Evolutionary conservation across 805 yeast species (phyloP).

Genomic region (Phaffomyces antillensis): DNA sequence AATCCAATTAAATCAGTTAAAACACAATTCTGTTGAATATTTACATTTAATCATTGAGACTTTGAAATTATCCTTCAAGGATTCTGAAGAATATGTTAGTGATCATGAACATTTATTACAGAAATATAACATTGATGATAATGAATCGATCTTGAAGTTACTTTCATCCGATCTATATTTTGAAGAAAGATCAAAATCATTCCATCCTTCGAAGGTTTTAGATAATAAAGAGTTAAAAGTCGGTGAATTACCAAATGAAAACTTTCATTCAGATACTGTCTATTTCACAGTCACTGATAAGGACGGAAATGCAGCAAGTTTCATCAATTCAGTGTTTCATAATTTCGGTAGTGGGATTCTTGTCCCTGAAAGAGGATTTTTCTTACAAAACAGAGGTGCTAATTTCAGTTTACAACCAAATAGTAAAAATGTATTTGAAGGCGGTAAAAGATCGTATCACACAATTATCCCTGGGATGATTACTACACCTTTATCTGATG

Average conservation of each 20-base stretch:
- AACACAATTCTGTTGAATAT: conserved; percentile 67
- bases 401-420: conserved; percentile 59
- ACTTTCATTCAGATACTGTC: conserved; percentile 60
- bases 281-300: conserved; percentile 58
- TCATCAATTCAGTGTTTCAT: conserved; percentile 67
- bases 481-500: conserved; percentile 35
- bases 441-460: conserved; percentile 71
- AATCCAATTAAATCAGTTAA: conserved; percentile 33
- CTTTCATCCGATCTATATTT: conserved; percentile 42
- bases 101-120: conserved; percentile 43
- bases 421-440: conserved; percentile 54
- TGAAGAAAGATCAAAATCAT: conserved; percentile 39
- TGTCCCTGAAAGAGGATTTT: conserved; percentile 59
- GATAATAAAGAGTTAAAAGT: conserved; percentile 35
- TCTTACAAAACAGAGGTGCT: conserved; percentile 69
- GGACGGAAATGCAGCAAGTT: conserved; percentile 75
- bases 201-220: conserved; percentile 32
- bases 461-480: conserved; percentile 81
- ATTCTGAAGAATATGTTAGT: conserved; percentile 65
- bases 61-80: conserved; percentile 66
- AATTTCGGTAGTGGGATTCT: conserved; percentile 66
- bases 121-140: conserved; percentile 26
- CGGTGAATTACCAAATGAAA: conserved; percentile 49
- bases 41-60: conserved; percentile 63
- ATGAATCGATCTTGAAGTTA: conserved; percentile 32